These are phyloP conservation scores for Aspergillus steynii DNA, from an alignment of 495 filamentous ascomycete species.

Conservation along the genomic window DNA sequence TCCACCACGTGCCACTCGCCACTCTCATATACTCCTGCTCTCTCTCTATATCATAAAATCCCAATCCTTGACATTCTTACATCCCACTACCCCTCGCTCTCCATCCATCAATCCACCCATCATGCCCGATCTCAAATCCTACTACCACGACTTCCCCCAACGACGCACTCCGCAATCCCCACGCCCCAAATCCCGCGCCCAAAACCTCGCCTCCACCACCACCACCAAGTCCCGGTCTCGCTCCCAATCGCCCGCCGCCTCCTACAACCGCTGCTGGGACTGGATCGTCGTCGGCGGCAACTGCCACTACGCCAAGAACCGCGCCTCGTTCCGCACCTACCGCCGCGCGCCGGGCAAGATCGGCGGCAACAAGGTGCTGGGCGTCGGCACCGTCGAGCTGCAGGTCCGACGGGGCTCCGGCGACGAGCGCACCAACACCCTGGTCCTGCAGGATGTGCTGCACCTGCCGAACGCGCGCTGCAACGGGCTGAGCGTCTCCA, in stretches of 20 bases:
- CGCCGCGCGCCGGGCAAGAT: constrained; percentile 19
- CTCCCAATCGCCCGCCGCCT: constrained; percentile 8
- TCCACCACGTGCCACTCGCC: too few relatives aligned
- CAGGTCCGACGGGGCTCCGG: constrained; percentile 14
- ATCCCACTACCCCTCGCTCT: neutral
- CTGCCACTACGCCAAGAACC: constrained; percentile 30
- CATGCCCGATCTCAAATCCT: neutral
- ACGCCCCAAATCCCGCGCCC: neutral
- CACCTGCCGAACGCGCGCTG: constrained; percentile 27
- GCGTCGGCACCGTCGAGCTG: constrained; percentile 27
- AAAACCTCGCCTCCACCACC: neutral
- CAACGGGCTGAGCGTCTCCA: constrained; percentile 24
- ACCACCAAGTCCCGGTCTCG: neutral
- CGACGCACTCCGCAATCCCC: neutral
- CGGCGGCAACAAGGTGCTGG: constrained; percentile 14
- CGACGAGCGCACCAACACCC: constrained; percentile 12
- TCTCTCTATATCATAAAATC: too few relatives aligned
- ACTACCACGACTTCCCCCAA: neutral
- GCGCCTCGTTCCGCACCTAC: constrained; percentile 26
- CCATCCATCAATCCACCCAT: neutral
- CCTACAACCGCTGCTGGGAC: constrained; percentile 25
- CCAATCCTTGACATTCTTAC: neutral
- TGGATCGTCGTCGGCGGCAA: constrained; percentile 26
- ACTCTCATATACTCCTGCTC: too few relatives aligned
- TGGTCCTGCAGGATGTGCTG: constrained; percentile 26